Evolutionary conservation across 257 asterid genomes (phyloP), one percentile per base, ranked within the genome.

Genomic region (Capsicum pubescens): DNA sequence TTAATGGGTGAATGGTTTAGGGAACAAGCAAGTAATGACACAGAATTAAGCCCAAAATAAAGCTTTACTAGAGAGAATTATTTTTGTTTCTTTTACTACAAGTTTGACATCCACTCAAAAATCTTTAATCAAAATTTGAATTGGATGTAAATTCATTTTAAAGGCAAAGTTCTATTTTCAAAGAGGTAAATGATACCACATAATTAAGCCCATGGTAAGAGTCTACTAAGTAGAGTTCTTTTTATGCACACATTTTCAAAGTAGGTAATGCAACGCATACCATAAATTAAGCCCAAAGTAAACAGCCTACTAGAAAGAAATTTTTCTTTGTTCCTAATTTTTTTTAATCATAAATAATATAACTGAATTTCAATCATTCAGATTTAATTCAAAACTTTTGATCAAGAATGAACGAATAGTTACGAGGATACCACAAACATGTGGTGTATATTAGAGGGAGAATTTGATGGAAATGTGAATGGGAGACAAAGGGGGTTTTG

Each of bases 371-470:
- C 2, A 16, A 7, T 7, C 7, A 0, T 57, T 6, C 15, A 5
- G 8, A 15, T 21, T 0, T 0, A 66, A 64, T 64, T 32, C 0
- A 32, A 13, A 13, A 0, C 0, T 26, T 7, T 0, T 0, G 0
- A 32, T 67, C 0, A 35, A 35, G 0, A 13, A 35, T 67, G 2
- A 67, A 67, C 1, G 14, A 64, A 26, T 26, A 32, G 0, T 64
- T 12, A 26, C 2, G 2, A 4, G 0, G 8, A 48, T 3, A 48
- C 15, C 3, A 15, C 36, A 15, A 39, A 68, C 1, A 59, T 59
- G 7, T 5, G 14, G 2, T 0, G 26, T 36, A 3, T 68, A 68
- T 68, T 72, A 64, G 12, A 11, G 19, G 36, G 52, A 21, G 61
- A 11, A 16, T 9, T 50, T 19, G 21, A 21, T 50, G 50, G 21